Percentiles rank a stretch among this genome's conserved stretches.
These are phyloP conservation scores for Diplodia corticola DNA, from an alignment of 2,329 filamentous ascomycete genomes.

Conservation along the genomic window DNA sequence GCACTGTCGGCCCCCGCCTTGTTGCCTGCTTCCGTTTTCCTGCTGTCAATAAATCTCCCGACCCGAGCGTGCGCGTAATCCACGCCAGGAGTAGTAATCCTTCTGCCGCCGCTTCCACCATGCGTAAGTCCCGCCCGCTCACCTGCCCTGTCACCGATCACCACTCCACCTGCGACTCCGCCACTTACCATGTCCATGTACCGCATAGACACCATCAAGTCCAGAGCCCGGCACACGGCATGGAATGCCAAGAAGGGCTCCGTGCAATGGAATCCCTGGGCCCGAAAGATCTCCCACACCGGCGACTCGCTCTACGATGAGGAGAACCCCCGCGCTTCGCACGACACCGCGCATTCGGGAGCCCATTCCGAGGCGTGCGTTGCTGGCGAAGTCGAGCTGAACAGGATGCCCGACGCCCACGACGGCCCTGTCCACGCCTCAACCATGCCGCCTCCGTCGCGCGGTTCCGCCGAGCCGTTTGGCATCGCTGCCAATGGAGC, in stretches of 20 bases:
- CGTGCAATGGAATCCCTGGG: conserved; percentile 28
- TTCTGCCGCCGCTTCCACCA: conserved; percentile 4
- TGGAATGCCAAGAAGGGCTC: conserved; percentile 34
- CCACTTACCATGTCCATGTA: conserved; percentile 23
- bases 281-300: conserved; percentile 16
- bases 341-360: background rate
- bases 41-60: conserved; percentile 4
- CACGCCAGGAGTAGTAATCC: conserved; percentile 3
- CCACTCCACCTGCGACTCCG: background rate
- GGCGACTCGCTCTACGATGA: conserved; percentile 28
- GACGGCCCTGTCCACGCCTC: background rate
- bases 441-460: conserved; percentile 12
- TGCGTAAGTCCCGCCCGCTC: conserved; percentile 8
- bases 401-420: background rate
- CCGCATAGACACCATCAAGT: conserved; percentile 37
- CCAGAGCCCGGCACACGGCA: conserved; percentile 39
- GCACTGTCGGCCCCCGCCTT: conserved; percentile 14
- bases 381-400: conserved; percentile 1
- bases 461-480: background rate
- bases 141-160: background rate
- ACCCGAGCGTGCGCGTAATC: conserved; percentile 4
- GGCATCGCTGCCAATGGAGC: background rate
- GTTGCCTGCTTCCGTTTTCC: background rate
- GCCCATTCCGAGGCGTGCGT: conserved; percentile 15
- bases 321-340: conserved; percentile 30